Percentiles rank a stretch among this genome's conserved stretches.
Conservation (phyloP, 164 flowering plant species). For the Berberis vulgaris region DNA sequence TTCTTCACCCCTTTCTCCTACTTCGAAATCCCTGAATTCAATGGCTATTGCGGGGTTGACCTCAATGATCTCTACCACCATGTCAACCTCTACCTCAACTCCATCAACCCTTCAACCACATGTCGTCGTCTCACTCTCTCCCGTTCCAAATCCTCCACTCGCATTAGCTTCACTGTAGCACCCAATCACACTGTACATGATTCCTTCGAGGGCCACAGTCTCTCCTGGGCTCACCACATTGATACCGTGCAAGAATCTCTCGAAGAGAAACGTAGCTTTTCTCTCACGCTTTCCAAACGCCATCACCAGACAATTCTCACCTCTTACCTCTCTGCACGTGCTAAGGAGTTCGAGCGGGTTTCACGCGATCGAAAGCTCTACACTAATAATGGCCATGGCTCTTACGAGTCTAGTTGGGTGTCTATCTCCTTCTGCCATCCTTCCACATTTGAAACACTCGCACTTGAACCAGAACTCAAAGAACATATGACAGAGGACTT, state of each 20-base stretch:
- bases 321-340: constrained; percentile 37
- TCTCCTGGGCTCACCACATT: constrained; percentile 63
- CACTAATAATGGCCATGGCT: constrained; percentile 47
- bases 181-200: constrained; percentile 52
- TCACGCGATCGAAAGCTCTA: constrained; percentile 49
- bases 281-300: constrained; percentile 46
- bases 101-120: constrained; percentile 30
- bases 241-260: constrained; percentile 57
- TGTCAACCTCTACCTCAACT: constrained; percentile 56
- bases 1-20: constrained; percentile 39
- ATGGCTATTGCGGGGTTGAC: constrained; percentile 58
- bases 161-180: constrained; percentile 46
- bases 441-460: constrained; percentile 55
- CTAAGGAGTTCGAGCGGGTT: constrained; percentile 44
- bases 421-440: constrained; percentile 72
- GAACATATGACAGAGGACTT: constrained; percentile 38
- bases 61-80: constrained; percentile 61
- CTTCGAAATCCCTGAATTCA: constrained; percentile 63
- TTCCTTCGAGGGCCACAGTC: constrained; percentile 33
- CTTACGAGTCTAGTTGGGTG: constrained; percentile 55
- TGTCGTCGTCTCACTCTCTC: constrained; percentile 59
- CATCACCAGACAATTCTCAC: constrained; percentile 30
- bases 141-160: constrained; percentile 40
- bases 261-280: constrained; percentile 56
- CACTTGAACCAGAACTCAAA: constrained; percentile 43